Base-by-base conservation (phyloP, 306 rosid species). In the Vigna unguiculata region DNA sequence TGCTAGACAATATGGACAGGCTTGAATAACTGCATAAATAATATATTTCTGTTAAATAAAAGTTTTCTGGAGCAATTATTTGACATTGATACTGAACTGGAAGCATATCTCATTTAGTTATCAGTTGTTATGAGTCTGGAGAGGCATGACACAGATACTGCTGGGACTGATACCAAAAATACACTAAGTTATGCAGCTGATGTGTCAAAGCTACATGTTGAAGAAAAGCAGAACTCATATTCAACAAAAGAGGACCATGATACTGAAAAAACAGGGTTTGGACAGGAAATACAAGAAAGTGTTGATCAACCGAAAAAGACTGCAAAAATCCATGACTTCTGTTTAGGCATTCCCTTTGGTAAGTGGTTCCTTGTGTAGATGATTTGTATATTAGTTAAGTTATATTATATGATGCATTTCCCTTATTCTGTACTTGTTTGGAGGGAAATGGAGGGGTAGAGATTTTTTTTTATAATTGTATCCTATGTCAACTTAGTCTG, bases 331-430 rank as follows among this genome's bases (percentile, higher is more conserved):
- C 98, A 94, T 84, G 98, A 94, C 81, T 94, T 94, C 80, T 94
- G 98, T 85, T 94, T 94, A 15, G 98, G 97, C 69, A 92, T 94
- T 82, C 98, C 98, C 47, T 94, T 89, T 72, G 98, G 98, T 89
- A 66, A 84, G 90, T 83, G 70, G 77, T 71, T 17, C 55, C 71
- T 45, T 20, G 60, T 43, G 45, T 64, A 57, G 77, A 69, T 63
- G 51, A 51, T 77, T 81, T 63, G 77, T 71, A 62, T 43, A 17
- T 55, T 24, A 49, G 46, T 62, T 64, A 3, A 21, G 57, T 76
- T 75, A 60, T 78, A 60, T 76, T 75, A 60, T 78, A 60, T 60
- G 22, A 66, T 36, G 21, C 21, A 36, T 38, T 73, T 65, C 30
- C 17, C 54, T 25, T 25, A 58, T 10, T 13, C 2, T 58, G 17